These are phyloP conservation scores for Fusarium sp. DNA, from an alignment of 2,329 filamentous ascomycete species.

Conservation along the genomic window DNA sequence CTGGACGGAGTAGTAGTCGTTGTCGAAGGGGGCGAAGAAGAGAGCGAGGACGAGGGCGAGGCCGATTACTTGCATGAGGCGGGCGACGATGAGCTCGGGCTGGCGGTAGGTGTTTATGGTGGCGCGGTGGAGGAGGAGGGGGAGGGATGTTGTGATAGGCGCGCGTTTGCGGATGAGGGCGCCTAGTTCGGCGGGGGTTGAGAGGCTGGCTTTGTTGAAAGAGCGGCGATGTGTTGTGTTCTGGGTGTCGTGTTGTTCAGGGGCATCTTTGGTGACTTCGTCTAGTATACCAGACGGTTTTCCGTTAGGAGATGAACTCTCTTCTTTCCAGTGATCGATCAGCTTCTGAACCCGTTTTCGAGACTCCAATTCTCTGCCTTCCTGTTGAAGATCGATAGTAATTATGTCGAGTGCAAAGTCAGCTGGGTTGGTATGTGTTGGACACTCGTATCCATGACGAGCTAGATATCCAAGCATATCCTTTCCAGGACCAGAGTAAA, in stretches of 20 bases:
- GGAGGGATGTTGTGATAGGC: conserved; percentile 68
- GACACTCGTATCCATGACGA: conserved; percentile 68
- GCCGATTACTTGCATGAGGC: conserved; percentile 72
- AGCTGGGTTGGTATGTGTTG: conserved; percentile 75
- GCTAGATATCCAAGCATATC: conserved; percentile 73
- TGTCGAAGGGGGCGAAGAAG: conserved; percentile 75
- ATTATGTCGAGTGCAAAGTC: conserved; percentile 82
- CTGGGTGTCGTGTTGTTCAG: background rate
- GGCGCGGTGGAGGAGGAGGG: conserved; percentile 72
- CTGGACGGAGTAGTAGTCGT: conserved; percentile 75
- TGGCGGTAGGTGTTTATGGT: conserved; percentile 74
- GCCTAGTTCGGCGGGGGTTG: conserved; percentile 76
- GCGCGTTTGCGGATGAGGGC: conserved; percentile 70
- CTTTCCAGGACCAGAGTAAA: conserved; percentile 70
- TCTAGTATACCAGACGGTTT: conserved; percentile 44
- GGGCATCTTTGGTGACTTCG: conserved; percentile 29
- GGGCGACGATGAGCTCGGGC: conserved; percentile 68
- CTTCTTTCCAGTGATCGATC: conserved; percentile 64
- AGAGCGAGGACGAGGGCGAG: conserved; percentile 69
- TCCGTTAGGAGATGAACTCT: background rate
- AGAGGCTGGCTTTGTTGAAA: conserved; percentile 56
- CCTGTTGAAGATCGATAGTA: conserved; percentile 76
- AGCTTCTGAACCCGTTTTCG: conserved; percentile 68
- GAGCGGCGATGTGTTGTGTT: conserved; percentile 48
- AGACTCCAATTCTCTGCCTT: conserved; percentile 67